Conservation (phyloP, 345 rosid genomes). For the Euphorbia pulcherrima region DNA sequence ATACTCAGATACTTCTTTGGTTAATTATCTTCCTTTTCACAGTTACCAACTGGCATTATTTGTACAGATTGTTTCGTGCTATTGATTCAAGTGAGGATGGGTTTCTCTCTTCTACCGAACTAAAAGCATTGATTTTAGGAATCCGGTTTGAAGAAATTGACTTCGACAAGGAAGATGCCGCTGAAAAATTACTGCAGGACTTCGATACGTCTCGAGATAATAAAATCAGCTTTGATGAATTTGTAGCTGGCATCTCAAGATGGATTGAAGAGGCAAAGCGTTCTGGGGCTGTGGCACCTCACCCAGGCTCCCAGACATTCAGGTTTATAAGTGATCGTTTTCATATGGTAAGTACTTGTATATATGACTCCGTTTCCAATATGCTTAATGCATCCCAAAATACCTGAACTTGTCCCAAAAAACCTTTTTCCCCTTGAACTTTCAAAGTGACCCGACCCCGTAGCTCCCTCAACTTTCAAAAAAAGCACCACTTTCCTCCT, state of each 20-base stretch:
- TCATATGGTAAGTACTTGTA: slow-evolving; percentile 43
- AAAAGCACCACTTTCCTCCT: too few species aligned
- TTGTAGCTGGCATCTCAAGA: slow-evolving; percentile 50
- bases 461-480: too few species aligned
- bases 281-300: slow-evolving; percentile 15
- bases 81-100: slow-evolving; percentile 57
- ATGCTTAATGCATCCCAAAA: too few species aligned
- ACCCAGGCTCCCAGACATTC: slow-evolving; percentile 37
- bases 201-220: slow-evolving; percentile 55
- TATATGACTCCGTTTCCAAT: too few species aligned
- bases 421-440: too few species aligned
- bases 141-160: slow-evolving; percentile 73
- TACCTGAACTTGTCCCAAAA: too few species aligned
- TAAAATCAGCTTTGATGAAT: slow-evolving; percentile 40
- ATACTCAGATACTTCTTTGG: background rate
- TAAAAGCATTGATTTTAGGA: slow-evolving; percentile 68
- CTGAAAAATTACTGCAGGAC: slow-evolving; percentile 48
- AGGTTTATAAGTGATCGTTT: slow-evolving; percentile 41
- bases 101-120: slow-evolving; percentile 45
- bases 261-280: slow-evolving; percentile 36
- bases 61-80: slow-evolving; percentile 57
- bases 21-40: background rate
- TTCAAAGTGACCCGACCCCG: too few species aligned
- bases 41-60: background rate
- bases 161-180: slow-evolving; percentile 64